These are phyloP conservation scores for Botryobasidium botryosum DNA, from an alignment of 768 basidiomycete genomes.

Conservation along the genomic window DNA sequence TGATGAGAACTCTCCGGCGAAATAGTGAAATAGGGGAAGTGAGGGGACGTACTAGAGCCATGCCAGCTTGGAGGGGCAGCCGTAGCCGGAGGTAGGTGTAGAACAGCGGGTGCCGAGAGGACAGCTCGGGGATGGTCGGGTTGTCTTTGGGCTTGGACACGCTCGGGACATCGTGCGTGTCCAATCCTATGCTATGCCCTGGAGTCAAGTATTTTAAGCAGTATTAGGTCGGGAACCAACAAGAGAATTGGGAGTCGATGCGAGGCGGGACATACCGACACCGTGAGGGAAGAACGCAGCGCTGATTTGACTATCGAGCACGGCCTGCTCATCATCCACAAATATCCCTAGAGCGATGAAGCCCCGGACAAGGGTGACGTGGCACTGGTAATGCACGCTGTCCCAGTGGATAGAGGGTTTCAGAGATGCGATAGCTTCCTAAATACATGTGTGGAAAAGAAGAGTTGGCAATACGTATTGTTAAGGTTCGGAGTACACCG, in stretches of 20 bases:
- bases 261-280: slow-evolving; percentile 18
- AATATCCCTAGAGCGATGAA: slow-evolving; percentile 80
- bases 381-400: slow-evolving; percentile 65
- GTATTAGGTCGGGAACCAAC: no score
- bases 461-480: background rate
- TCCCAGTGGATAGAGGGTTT: slow-evolving; percentile 85
- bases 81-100: slow-evolving; percentile 70
- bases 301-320: slow-evolving; percentile 60
- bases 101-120: slow-evolving; percentile 37
- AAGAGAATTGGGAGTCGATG: background rate
- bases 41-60: slow-evolving; percentile 62
- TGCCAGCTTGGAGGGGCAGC: slow-evolving; percentile 50
- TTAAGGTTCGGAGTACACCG: slow-evolving; percentile 8
- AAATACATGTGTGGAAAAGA: background rate
- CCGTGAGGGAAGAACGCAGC: slow-evolving; percentile 93
- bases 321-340: slow-evolving; percentile 50
- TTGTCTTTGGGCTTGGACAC: slow-evolving; percentile 58
- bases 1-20: slow-evolving; percentile 2
- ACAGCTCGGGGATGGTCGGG: slow-evolving; percentile 24
- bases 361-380: slow-evolving; percentile 62
- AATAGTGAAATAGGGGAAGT: background rate
- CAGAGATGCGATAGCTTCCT: slow-evolving; percentile 54
- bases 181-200: slow-evolving; percentile 82
- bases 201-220: slow-evolving; percentile 14
- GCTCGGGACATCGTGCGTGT: slow-evolving; percentile 82